Percentiles rank a stretch among this genome's conserved stretches.
phyloP scores from a whole-genome alignment of 495 filamentous ascomycete genomes.

The Penicillium pulvis region DNA sequence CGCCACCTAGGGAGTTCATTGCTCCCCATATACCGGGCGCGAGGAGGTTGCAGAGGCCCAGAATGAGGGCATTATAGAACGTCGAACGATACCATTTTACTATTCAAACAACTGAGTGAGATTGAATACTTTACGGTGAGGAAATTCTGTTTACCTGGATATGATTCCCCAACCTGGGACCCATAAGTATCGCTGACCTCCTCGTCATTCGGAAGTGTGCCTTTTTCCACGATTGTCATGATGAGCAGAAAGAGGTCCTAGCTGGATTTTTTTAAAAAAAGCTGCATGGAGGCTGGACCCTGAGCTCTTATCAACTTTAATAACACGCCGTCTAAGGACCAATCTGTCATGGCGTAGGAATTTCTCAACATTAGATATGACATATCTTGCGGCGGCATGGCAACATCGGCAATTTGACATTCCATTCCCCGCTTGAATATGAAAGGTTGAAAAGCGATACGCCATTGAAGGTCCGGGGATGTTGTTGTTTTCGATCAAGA shows the following conservation, averaged over 20 bases:
- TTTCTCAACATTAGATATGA: constrained; percentile 3
- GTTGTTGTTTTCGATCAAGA: constrained; percentile 32
- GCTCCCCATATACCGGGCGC: constrained; percentile 70
- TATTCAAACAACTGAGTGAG: constrained; percentile 10
- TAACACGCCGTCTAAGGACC: no score
- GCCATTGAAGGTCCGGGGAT: constrained; percentile 13
- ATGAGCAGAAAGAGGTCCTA: background rate
- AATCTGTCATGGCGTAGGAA: no score
- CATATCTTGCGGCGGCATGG: constrained; percentile 17
- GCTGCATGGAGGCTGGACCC: background rate
- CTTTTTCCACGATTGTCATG: constrained; percentile 27
- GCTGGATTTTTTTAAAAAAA: background rate
- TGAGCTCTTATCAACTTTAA: background rate
- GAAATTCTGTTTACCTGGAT: constrained; percentile 27
- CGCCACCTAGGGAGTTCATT: constrained; percentile 70
- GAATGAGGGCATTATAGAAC: constrained; percentile 63
- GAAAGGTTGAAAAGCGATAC: background rate
- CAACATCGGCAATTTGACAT: constrained; percentile 17
- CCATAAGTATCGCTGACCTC: constrained; percentile 16
- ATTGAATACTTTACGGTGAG: background rate
- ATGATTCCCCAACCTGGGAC: constrained; percentile 5
- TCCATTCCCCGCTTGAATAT: constrained; percentile 3
- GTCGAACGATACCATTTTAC: constrained; percentile 68
- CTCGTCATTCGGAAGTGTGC: constrained; percentile 22
- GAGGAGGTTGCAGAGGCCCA: constrained; percentile 63